A percentile compares a stretch with the other conserved stretches of the same genome.
phyloP scores from a whole-genome alignment of 768 basidiomycete genomes.

The Serendipita sp. region DNA sequence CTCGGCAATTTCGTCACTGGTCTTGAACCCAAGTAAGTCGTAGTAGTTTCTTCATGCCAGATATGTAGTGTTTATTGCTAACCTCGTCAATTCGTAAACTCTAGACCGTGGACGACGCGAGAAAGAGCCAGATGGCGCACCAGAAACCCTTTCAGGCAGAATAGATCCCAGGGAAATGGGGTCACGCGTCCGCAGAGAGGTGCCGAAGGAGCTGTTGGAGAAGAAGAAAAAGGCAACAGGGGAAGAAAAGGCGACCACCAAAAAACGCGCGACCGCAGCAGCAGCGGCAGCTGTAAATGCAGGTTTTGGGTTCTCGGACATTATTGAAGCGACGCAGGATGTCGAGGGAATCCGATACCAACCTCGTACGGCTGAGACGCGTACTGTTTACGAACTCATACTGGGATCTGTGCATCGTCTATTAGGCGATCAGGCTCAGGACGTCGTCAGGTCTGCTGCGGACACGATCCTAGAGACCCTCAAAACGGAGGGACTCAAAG shows the following conservation, averaged over 20 bases:
- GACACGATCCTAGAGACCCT: slow-evolving; percentile 76
- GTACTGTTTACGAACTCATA: slow-evolving; percentile 87
- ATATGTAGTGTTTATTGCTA: too few species aligned
- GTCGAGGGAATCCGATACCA: slow-evolving; percentile 86
- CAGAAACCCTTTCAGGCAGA: slow-evolving; percentile 78
- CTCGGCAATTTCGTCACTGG: slow-evolving; percentile 83
- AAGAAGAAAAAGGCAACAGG: slow-evolving; percentile 72
- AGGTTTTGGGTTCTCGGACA: slow-evolving; percentile 72
- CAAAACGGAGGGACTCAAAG: slow-evolving; percentile 78
- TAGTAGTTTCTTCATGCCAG: too few species aligned
- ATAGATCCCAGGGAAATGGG: slow-evolving; percentile 91
- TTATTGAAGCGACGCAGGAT: slow-evolving; percentile 85
- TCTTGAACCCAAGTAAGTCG: slow-evolving; percentile 56
- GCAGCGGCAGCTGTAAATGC: slow-evolving; percentile 26
- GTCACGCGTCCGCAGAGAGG: slow-evolving; percentile 65
- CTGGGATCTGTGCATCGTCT: slow-evolving; percentile 63
- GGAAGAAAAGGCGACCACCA: slow-evolving; percentile 36
- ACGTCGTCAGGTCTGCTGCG: slow-evolving; percentile 89
- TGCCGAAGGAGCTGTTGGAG: slow-evolving; percentile 79
- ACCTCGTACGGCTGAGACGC: slow-evolving; percentile 84
- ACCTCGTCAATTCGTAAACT: too few species aligned
- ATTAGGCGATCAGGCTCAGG: slow-evolving; percentile 90
- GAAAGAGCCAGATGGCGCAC: slow-evolving; percentile 93
- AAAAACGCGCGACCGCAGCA: slow-evolving; percentile 35
- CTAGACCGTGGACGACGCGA: slow-evolving; percentile 65